phyloP scores from a whole-genome alignment of 495 filamentous ascomycete genomes.

The Penicillium subrubescens region DNA sequence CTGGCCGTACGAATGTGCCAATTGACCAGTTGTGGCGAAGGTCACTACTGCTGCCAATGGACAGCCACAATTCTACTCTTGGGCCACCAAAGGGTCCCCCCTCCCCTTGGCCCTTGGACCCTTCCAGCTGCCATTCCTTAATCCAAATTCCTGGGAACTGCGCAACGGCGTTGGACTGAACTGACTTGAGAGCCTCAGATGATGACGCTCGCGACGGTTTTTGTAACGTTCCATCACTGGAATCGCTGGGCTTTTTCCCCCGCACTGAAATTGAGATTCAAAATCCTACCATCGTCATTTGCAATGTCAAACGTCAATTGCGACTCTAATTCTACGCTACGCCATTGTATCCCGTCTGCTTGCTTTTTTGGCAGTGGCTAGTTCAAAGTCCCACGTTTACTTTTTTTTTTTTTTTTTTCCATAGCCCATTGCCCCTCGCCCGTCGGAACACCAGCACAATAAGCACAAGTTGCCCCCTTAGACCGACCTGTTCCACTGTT shows the following conservation, averaged over 20 bases:
- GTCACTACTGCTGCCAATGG: neutral
- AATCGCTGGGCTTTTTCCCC: constrained; percentile 5
- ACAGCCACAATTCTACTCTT: constrained; percentile 9
- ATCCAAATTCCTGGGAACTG: constrained; percentile 21
- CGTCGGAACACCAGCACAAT: neutral
- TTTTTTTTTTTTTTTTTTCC: constrained; percentile 9
- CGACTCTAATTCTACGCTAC: neutral
- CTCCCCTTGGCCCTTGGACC: too few relatives aligned
- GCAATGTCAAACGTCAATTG: neutral
- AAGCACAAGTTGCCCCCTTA: neutral
- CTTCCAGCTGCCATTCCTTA: constrained; percentile 12
- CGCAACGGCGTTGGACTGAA: constrained; percentile 20
- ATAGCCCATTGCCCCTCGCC: neutral
- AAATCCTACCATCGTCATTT: constrained; percentile 3
- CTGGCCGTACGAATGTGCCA: neutral
- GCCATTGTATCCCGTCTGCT: neutral
- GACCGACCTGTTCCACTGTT: neutral
- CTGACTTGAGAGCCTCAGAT: constrained; percentile 18
- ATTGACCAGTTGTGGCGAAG: neutral
- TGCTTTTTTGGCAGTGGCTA: constrained; percentile 20
- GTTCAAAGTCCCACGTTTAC: constrained; percentile 11
- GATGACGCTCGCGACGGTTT: neutral
- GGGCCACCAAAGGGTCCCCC: neutral
- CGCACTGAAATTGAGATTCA: neutral
- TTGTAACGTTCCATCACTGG: constrained; percentile 23